Evolutionary conservation across 305 asterid species (phyloP), one percentile per base, ranked within the genome.

Genomic region (Fraxinus platypoda): DNA sequence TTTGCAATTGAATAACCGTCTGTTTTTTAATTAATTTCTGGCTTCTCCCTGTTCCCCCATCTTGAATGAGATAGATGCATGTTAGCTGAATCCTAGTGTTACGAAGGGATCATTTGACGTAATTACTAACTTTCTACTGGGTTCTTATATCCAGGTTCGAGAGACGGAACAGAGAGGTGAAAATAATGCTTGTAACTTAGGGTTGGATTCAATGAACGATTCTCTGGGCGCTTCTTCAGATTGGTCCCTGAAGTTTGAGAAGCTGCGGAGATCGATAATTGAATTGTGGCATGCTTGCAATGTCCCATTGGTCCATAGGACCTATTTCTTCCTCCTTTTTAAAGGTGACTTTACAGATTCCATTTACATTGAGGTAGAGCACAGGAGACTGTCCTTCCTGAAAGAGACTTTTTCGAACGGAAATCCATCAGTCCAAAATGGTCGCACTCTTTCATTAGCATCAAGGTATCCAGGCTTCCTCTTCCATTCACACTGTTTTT

Each of bases 361-460:
- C 82, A 91, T 94, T 82, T 94, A 93, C 88, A 90, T 94, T 92
- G 98, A 94, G 90, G 95, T 94, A 13, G 98, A 93, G 85, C 87
- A 89, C 64, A 86, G 98, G 86, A 88, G 98, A 79, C 91, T 94
- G 41, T 85, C 93, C 79, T 93, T 88, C 87, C 92, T 94, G 57
- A 89, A 80, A 84, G 93, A 91, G 74, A 85, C 94, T 81, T 92
- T 94, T 80, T 87, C 90, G 19, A 83, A 70, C 75, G 98, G 96
- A 71, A 84, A 80, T 83, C 85, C 94, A 28, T 91, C 87, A 4
- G 80, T 88, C 31, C 96, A 93, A 78, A 90, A 91, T 37, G 95
- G 96, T 59, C 94, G 84, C 43, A 86, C 83, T 52, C 89, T 91
- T 79, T 93, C 98, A 3, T 64, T 87, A 77, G 87, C 92, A 81